Conservation (phyloP, 2,329 filamentous ascomycete species). For the Ascomycota sp. region DNA sequence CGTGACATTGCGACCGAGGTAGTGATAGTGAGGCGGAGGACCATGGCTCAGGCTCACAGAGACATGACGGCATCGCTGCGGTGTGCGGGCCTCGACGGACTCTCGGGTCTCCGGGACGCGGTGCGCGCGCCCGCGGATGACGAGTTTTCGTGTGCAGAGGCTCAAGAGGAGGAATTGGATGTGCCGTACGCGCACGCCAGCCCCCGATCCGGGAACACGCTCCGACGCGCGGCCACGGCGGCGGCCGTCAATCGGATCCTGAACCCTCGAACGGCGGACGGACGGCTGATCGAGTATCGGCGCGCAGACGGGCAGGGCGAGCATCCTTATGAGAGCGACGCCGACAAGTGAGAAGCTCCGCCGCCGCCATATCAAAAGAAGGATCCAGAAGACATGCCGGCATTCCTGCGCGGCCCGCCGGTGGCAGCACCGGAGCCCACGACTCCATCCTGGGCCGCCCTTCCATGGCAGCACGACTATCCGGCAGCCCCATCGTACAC, state of each 20-base stretch:
- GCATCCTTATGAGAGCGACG: constrained; percentile 68
- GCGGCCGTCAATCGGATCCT: constrained; percentile 52
- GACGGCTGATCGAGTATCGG: constrained; percentile 38
- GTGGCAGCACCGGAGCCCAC: constrained; percentile 20
- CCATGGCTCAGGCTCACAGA: constrained; percentile 41
- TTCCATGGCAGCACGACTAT: too few species aligned
- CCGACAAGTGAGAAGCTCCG: constrained; percentile 74
- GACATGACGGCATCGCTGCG: constrained; percentile 24
- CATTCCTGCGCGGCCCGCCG: constrained; percentile 30
- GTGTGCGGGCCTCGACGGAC: constrained; percentile 28
- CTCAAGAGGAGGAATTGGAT: constrained; percentile 42
- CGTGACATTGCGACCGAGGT: constrained; percentile 61
- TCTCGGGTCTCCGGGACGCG: too few species aligned
- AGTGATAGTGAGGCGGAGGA: constrained; percentile 55
- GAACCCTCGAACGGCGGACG: constrained; percentile 34
- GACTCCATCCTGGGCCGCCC: constrained; percentile 6
- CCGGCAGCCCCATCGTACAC: too few species aligned
- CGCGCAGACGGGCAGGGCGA: constrained; percentile 50
- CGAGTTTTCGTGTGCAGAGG: too few species aligned
- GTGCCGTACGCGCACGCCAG: constrained; percentile 53
- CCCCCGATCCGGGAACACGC: constrained; percentile 47
- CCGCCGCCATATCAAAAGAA: constrained; percentile 62
- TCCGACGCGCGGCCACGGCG: constrained; percentile 56
- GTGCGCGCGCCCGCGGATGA: too few species aligned
- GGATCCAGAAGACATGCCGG: constrained; percentile 33